Conservation (phyloP, 768 basidiomycete species). For the Neoboletus subvelutipes region DNA sequence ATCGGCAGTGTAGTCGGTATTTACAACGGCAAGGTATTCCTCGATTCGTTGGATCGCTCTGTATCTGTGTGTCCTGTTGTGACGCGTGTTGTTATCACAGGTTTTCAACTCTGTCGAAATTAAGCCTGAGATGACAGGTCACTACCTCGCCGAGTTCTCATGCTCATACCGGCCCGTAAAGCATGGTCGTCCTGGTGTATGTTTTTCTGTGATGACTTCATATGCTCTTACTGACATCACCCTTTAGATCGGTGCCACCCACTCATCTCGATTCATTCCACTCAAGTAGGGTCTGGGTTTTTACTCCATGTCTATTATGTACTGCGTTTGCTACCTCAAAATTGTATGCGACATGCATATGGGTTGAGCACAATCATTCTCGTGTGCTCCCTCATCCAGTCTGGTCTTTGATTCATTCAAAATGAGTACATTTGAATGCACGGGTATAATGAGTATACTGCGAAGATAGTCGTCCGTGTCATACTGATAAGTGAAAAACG, state of each 20-base stretch:
- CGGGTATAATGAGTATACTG: slow-evolving; percentile 61
- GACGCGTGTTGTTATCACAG: slow-evolving; percentile 35
- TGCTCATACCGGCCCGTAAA: slow-evolving; percentile 98
- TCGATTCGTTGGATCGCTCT: neutral
- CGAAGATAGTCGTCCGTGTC: slow-evolving; percentile 61
- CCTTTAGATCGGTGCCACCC: slow-evolving; percentile 81
- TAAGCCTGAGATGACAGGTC: slow-evolving; percentile 99
- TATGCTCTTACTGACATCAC: slow-evolving; percentile 12
- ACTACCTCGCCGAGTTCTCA: slow-evolving; percentile 97
- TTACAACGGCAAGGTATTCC: slow-evolving; percentile 91
- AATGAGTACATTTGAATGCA: slow-evolving; percentile 41
- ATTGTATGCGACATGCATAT: slow-evolving; percentile 39
- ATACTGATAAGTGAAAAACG: slow-evolving; percentile 45
- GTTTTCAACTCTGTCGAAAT: slow-evolving; percentile 97
- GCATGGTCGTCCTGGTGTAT: slow-evolving; percentile 98
- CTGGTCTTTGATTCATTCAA: slow-evolving; percentile 31
- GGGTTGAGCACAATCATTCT: neutral
- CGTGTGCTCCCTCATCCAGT: slow-evolving; percentile 8
- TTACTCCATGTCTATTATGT: slow-evolving; percentile 27
- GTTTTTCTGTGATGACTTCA: slow-evolving; percentile 32
- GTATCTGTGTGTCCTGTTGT: neutral
- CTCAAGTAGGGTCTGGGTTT: slow-evolving; percentile 72
- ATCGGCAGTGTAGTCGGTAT: slow-evolving; percentile 97
- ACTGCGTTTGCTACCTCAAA: slow-evolving; percentile 31
- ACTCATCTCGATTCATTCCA: slow-evolving; percentile 90